Evolutionary conservation across 73 alveolate species (phyloP).

Genomic region (Urostyla sp.): DNA sequence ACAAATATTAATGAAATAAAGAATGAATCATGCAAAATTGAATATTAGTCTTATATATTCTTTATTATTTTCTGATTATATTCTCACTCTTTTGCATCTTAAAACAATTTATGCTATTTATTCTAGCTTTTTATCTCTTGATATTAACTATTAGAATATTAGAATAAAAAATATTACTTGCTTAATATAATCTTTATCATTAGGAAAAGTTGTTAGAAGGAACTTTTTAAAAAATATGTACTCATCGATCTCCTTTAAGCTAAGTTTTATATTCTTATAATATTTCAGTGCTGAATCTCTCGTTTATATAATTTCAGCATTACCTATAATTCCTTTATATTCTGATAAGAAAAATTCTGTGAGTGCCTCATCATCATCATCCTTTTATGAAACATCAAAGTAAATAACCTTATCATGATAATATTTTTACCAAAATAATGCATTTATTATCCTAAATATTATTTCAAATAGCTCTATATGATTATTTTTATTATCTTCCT

Average conservation of each 20-base stretch:
- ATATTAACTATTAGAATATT: too few species aligned
- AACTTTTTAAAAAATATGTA: conserved; percentile 19
- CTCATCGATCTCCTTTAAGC: conserved; percentile 20
- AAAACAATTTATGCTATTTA: conserved; percentile 7
- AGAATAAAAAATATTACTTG: too few species aligned
- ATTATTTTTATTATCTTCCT: not conserved
- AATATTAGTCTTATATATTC: conserved; percentile 42
- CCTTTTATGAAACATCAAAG: conserved; percentile 14
- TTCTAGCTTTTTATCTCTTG: not conserved
- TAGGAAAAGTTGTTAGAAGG: not conserved
- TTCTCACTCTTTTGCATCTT: conserved; percentile 45
- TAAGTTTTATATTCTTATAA: not conserved
- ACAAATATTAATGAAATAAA: too few species aligned
- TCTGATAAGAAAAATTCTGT: conserved; percentile 38
- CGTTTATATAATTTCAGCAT: not conserved
- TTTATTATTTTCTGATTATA: conserved; percentile 4
- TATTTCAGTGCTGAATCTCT: not conserved
- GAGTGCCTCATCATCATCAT: conserved; percentile 3
- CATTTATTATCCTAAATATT: not conserved
- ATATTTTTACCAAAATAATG: conserved; percentile 29
- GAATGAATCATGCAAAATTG: too few species aligned
- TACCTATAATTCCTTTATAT: not conserved
- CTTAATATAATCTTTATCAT: conserved; percentile 22
- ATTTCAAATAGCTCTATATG: not conserved
- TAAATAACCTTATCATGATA: conserved; percentile 23